Conservation (phyloP, 306 rosid species). For the Cucumis melo region DNA sequence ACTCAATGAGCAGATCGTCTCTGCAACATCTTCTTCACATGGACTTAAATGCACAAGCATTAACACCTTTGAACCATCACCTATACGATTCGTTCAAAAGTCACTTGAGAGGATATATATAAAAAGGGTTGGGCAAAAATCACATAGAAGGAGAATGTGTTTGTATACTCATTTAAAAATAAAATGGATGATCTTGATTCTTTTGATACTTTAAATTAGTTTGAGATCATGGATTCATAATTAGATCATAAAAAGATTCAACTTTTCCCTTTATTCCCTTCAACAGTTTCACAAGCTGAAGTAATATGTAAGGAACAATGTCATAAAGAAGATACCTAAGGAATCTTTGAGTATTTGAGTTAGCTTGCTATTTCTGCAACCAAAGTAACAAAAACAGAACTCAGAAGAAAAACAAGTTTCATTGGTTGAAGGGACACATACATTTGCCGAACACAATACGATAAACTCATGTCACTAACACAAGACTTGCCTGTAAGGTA, state of each 20-base stretch:
- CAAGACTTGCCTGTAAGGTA: slow-evolving; percentile 75
- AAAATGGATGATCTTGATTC: neutral
- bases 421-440: neutral
- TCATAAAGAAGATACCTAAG: slow-evolving; percentile 37
- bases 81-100: slow-evolving; percentile 20
- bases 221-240: neutral
- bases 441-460: neutral
- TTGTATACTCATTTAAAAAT: neutral
- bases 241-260: neutral
- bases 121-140: neutral
- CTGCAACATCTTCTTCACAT: slow-evolving; percentile 64
- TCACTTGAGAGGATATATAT: neutral
- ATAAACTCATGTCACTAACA: neutral
- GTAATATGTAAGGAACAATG: neutral
- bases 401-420: neutral
- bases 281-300: neutral
- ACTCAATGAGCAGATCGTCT: slow-evolving; percentile 75
- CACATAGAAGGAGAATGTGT: neutral
- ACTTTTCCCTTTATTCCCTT: neutral
- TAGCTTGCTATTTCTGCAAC: slow-evolving; percentile 94
- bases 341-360: slow-evolving; percentile 93
- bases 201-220: neutral
- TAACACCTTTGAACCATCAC: slow-evolving; percentile 75
- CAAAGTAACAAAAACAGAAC: slow-evolving; percentile 18
- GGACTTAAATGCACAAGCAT: slow-evolving; percentile 93